A percentile compares a stretch with the other conserved stretches of the same genome.
Conservation (phyloP, 2,329 filamentous ascomycete genomes). For the Fusarium annulatum region DNA sequence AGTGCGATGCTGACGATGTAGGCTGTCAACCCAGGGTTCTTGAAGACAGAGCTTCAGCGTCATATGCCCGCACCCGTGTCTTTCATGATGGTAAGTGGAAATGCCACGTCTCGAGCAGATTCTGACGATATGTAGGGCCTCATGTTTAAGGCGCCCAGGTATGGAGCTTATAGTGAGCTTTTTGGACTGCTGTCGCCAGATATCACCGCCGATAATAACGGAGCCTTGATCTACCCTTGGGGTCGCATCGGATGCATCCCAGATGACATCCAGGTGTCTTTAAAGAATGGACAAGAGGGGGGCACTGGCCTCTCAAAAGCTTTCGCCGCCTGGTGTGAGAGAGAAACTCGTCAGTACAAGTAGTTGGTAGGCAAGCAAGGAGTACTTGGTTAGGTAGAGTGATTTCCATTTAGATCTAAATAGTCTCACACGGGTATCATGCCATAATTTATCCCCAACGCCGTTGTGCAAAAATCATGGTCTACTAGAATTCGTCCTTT, state of each 20-base stretch:
- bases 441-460: constrained; percentile 12
- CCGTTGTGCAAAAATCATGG: neutral
- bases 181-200: constrained; percentile 37
- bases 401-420: constrained; percentile 4
- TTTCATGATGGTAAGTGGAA: constrained; percentile 25
- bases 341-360: constrained; percentile 7
- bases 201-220: constrained; percentile 24
- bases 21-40: constrained; percentile 35
- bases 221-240: constrained; percentile 27
- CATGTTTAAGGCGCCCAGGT: constrained; percentile 33
- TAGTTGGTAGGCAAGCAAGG: neutral
- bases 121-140: constrained; percentile 14
- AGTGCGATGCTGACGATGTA: neutral
- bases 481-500: neutral
- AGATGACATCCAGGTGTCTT: constrained; percentile 13
- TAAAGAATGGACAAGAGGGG: constrained; percentile 18
- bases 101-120: too few species aligned
- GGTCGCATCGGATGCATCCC: constrained; percentile 30
- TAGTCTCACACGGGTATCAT: constrained; percentile 25
- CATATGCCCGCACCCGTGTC: constrained; percentile 31
- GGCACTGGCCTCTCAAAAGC: constrained; percentile 9
- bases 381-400: neutral
- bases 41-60: constrained; percentile 36
- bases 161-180: constrained; percentile 35
- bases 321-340: constrained; percentile 32